Conservation (phyloP, 768 basidiomycete genomes). For the Ramaria sp. region DNA sequence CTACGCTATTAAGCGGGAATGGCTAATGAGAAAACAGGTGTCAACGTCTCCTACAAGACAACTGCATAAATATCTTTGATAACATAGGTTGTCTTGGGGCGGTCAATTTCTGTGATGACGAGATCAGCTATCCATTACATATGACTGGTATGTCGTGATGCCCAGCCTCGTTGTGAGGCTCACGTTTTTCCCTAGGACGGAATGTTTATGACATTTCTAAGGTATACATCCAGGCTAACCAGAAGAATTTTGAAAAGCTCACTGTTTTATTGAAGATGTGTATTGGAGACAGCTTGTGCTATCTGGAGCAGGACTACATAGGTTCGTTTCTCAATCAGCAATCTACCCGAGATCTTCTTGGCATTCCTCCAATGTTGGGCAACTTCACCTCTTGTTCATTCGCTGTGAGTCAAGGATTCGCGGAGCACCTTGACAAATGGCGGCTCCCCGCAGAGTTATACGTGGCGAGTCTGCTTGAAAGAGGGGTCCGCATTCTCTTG, state of each 20-base stretch:
- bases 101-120: conserved; percentile 48
- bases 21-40: conserved; percentile 17
- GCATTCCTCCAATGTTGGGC: conserved; percentile 29
- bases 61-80: conserved; percentile 60
- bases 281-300: conserved; percentile 22
- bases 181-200: conserved; percentile 2
- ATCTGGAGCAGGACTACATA: conserved; percentile 29
- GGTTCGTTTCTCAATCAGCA: conserved; percentile 35
- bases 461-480: conserved; percentile 59
- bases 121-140: conserved; percentile 35
- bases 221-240: conserved; percentile 15
- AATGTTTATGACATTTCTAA: conserved; percentile 31
- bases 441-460: conserved; percentile 48
- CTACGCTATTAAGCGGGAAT: background rate
- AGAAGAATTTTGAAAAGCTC: background rate
- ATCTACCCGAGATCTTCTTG: conserved; percentile 32
- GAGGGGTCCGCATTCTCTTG: conserved; percentile 62
- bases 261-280: background rate
- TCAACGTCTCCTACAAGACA: conserved; percentile 16
- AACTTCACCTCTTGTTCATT: conserved; percentile 50
- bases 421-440: conserved; percentile 50
- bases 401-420: conserved; percentile 40
- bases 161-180: background rate
- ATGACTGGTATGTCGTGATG: conserved; percentile 23
- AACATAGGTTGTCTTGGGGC: conserved; percentile 57